These are phyloP conservation scores for Primulina huaijiensis DNA, from an alignment of 257 asterid genomes.

Conservation along the genomic window DNA sequence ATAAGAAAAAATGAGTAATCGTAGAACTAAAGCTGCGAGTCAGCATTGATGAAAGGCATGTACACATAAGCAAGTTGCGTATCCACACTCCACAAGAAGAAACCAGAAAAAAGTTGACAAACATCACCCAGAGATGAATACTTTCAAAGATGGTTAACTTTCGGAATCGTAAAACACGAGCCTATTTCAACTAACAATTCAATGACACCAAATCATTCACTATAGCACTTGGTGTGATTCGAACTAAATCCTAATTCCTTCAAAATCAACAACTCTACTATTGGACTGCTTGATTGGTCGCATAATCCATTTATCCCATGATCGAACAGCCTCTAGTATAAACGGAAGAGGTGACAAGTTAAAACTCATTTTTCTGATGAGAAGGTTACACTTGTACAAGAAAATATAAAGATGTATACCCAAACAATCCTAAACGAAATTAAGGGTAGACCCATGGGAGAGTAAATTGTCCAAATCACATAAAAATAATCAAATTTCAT, in stretches of 20 bases:
- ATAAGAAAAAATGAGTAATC: background rate
- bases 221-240: background rate
- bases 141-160: background rate
- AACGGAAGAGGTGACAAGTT: background rate
- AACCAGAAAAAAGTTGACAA: background rate
- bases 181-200: background rate
- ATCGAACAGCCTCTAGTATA: background rate
- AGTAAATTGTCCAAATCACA: background rate
- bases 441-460: background rate
- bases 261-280: background rate
- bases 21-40: background rate
- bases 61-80: background rate
- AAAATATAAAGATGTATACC: background rate
- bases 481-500: background rate
- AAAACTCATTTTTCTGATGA: background rate
- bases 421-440: background rate
- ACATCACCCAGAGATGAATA: background rate
- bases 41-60: background rate
- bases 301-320: background rate
- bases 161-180: background rate
- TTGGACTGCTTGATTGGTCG: background rate
- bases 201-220: background rate
- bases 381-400: background rate
- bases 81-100: background rate
- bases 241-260: background rate